Evolutionary conservation across 495 filamentous ascomycete species (phyloP).

Genomic region (Daldinia concentrica): DNA sequence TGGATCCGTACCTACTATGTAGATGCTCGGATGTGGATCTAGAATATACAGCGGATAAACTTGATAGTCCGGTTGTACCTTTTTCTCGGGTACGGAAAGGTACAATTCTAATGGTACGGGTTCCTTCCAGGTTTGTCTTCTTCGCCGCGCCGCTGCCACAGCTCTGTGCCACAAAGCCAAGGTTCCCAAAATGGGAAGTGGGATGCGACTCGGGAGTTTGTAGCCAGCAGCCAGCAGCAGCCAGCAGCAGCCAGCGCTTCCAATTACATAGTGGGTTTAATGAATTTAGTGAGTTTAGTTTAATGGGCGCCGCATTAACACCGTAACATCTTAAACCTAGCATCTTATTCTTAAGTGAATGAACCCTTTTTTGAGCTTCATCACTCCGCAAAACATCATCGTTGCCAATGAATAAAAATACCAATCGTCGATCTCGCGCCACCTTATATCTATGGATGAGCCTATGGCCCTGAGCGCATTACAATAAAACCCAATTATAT

Average conservation of each 20-base stretch:
- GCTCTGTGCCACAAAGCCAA: slow-evolving; percentile 10
- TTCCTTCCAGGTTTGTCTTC: background rate
- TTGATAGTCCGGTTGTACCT: background rate
- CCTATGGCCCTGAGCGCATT: slow-evolving; percentile 35
- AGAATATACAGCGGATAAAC: background rate
- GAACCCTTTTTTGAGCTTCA: slow-evolving; percentile 32
- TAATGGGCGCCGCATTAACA: slow-evolving; percentile 15
- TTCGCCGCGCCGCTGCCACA: slow-evolving; percentile 5
- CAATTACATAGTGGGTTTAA: background rate
- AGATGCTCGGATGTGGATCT: background rate
- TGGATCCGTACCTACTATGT: no score
- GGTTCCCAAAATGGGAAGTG: background rate
- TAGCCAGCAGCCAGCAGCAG: background rate
- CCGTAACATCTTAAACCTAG: background rate
- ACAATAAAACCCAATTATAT: slow-evolving; percentile 24
- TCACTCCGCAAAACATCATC: slow-evolving; percentile 10
- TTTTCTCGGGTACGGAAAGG: background rate
- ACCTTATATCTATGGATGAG: slow-evolving; percentile 31
- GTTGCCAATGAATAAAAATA: slow-evolving; percentile 24
- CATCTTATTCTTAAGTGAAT: slow-evolving; percentile 6
- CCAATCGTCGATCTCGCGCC: slow-evolving; percentile 14
- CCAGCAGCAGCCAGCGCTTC: background rate
- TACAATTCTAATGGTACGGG: background rate
- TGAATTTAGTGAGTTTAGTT: slow-evolving; percentile 4
- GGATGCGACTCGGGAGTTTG: background rate